Evolutionary conservation across 2,329 filamentous ascomycete species (phyloP).

Genomic region (Sporothrix sp.): DNA sequence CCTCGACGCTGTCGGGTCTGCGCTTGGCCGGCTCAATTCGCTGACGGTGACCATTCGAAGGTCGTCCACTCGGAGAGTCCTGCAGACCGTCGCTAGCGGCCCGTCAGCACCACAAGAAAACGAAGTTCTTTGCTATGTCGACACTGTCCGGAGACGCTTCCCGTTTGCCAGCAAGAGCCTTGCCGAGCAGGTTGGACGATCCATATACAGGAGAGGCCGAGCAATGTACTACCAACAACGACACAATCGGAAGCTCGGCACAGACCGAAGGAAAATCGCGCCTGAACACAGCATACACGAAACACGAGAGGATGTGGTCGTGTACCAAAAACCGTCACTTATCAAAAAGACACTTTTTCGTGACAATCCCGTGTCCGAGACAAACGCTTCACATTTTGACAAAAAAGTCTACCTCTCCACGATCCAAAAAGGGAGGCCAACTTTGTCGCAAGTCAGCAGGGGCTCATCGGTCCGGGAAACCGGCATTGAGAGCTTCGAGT

Average conservation of each 20-base stretch:
- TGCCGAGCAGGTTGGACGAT: not conserved
- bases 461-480: not conserved
- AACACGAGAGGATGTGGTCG: not conserved
- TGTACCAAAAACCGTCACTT: not conserved
- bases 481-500: not conserved
- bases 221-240: not conserved
- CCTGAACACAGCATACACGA: not conserved
- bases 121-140: not conserved
- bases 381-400: not conserved
- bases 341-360: not conserved
- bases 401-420: not conserved
- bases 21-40: not conserved
- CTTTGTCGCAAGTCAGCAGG: not conserved
- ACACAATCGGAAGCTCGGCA: not conserved
- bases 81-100: not conserved
- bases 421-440: not conserved
- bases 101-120: too few relatives aligned
- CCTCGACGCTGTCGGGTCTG: not conserved
- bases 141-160: not conserved
- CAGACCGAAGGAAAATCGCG: not conserved
- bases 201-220: not conserved
- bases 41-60: not conserved
- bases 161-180: not conserved
- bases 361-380: not conserved
- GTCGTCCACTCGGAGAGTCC: not conserved